These are phyloP conservation scores for Lachnellula hyalina DNA, from an alignment of 2,329 filamentous ascomycete genomes.

Conservation along the genomic window DNA sequence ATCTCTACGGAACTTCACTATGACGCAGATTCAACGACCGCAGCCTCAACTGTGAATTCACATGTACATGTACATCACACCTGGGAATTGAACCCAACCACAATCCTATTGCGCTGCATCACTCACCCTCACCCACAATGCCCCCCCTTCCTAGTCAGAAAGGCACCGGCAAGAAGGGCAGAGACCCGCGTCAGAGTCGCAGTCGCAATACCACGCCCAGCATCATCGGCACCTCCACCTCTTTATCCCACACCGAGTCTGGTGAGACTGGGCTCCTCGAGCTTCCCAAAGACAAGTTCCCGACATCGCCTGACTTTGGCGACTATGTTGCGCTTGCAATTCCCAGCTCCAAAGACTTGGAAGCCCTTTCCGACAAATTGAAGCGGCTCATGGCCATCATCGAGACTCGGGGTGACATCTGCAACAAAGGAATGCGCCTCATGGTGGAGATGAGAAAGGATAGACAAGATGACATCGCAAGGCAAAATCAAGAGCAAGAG, in stretches of 20 bases:
- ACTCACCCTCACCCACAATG: constrained; percentile 37
- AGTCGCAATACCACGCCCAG: constrained; percentile 77
- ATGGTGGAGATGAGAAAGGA: constrained; percentile 62
- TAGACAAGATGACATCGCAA: constrained; percentile 46
- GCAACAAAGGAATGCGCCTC: constrained; percentile 69
- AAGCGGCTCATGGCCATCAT: constrained; percentile 61
- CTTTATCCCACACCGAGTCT: constrained; percentile 42
- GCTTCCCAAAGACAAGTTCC: constrained; percentile 53
- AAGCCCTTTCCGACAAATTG: constrained; percentile 59
- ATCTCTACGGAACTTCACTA: no score
- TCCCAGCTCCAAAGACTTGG: constrained; percentile 58
- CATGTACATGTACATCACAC: no score
- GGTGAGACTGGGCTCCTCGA: constrained; percentile 62
- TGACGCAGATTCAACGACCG: no score
- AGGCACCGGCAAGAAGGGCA: constrained; percentile 61
- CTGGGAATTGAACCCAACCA: no score
- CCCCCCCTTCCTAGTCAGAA: constrained; percentile 54
- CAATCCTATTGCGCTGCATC: no score
- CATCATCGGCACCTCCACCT: constrained; percentile 28
- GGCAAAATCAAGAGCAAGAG: constrained; percentile 33
- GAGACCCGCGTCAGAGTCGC: constrained; percentile 56
- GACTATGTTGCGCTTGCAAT: constrained; percentile 55
- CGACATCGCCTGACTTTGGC: constrained; percentile 65
- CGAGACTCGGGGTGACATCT: constrained; percentile 61
- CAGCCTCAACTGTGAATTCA: no score